These are phyloP conservation scores for Neodidymelliopsis sp. DNA, from an alignment of 2,329 filamentous ascomycete species.

Conservation along the genomic window DNA sequence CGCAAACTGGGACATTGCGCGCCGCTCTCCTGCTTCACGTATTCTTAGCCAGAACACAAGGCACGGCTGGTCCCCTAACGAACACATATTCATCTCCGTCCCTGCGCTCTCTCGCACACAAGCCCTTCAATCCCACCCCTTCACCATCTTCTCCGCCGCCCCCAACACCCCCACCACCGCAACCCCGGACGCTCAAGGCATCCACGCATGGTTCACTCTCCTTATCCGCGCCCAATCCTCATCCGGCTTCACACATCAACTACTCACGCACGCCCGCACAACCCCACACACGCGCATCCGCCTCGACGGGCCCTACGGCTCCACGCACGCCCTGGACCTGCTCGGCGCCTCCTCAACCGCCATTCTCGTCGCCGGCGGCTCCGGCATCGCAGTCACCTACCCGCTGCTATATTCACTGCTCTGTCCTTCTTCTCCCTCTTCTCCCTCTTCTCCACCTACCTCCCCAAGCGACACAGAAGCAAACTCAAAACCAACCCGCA, in stretches of 20 bases:
- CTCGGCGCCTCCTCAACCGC: constrained; percentile 60
- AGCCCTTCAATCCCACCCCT: constrained; percentile 68
- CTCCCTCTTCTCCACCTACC: no score
- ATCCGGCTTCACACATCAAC: constrained; percentile 63
- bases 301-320: constrained; percentile 72
- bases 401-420: constrained; percentile 65
- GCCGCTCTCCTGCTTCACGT: constrained; percentile 12
- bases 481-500: constrained; percentile 16
- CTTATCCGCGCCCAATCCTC: constrained; percentile 64
- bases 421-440: constrained; percentile 22
- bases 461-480: constrained; percentile 30
- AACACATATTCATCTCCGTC: constrained; percentile 70
- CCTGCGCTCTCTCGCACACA: constrained; percentile 62
- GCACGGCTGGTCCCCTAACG: constrained; percentile 66
- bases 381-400: constrained; percentile 70
- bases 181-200: constrained; percentile 32
- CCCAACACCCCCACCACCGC: constrained; percentile 50
- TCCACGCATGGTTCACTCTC: constrained; percentile 62
- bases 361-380: constrained; percentile 68
- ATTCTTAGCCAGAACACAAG: constrained; percentile 47
- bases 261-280: constrained; percentile 60
- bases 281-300: constrained; percentile 57
- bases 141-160: constrained; percentile 70
- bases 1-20: constrained; percentile 52
- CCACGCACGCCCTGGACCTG: constrained; percentile 61